Conservation (phyloP, 306 rosid species). For the Cotoneaster glaucophyllus region DNA sequence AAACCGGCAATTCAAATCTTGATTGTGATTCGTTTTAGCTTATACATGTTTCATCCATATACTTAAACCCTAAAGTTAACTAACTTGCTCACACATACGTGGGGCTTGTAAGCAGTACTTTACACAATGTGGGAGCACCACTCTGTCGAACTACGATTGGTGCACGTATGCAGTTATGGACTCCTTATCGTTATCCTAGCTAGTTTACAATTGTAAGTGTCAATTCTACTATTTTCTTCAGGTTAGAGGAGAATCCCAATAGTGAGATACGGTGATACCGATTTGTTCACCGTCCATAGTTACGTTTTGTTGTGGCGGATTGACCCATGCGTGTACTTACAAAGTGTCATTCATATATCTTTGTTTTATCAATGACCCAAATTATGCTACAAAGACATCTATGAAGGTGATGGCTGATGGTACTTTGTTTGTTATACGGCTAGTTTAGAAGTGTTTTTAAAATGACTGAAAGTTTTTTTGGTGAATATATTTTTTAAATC, state of each 20-base stretch:
- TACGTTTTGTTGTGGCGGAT: slow-evolving; percentile 39
- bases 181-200: background rate
- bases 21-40: background rate
- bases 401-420: background rate
- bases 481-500: too few relatives aligned
- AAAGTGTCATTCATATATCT: slow-evolving; percentile 19
- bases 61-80: background rate
- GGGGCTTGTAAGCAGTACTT: background rate
- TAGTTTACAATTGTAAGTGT: background rate
- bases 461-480: too few relatives aligned
- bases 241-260: slow-evolving; percentile 29
- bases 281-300: slow-evolving; percentile 35
- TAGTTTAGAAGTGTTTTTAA: too few relatives aligned
- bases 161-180: slow-evolving; percentile 9
- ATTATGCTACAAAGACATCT: background rate
- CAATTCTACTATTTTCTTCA: background rate
- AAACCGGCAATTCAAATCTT: slow-evolving; percentile 16
- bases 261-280: slow-evolving; percentile 21
- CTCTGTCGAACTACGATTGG: slow-evolving; percentile 27
- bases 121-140: background rate
- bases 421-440: background rate
- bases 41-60: background rate
- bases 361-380: background rate
- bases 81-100: background rate
- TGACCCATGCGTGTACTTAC: slow-evolving; percentile 31